Percentiles rank a stretch among this genome's conserved stretches.
phyloP scores from a whole-genome alignment of 441 rosid genomes.

The Lepidium campestre region DNA sequence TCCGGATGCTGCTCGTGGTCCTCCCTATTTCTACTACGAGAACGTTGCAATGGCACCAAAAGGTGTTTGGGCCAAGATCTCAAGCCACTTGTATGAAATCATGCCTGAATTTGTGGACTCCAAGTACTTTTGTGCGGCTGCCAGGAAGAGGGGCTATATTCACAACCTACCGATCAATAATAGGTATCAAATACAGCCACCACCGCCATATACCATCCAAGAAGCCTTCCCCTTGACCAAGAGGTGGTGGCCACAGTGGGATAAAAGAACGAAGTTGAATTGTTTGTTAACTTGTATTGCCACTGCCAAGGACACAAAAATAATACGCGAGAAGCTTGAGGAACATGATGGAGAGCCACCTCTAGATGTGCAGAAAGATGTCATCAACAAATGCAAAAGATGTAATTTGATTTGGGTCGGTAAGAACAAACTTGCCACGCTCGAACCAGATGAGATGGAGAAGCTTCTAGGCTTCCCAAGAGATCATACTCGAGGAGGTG shows the following conservation, averaged over 20 bases:
- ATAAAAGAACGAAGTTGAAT: constrained; percentile 55
- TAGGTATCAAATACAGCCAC: constrained; percentile 55
- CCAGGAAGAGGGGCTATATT: constrained; percentile 75
- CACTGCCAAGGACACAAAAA: constrained; percentile 57
- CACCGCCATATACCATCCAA: constrained; percentile 45
- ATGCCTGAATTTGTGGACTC: constrained; percentile 82
- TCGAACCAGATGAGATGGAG: constrained; percentile 78
- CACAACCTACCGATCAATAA: constrained; percentile 69
- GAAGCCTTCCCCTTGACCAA: constrained; percentile 62
- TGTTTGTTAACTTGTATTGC: constrained; percentile 54
- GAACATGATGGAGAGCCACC: constrained; percentile 42
- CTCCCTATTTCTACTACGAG: constrained; percentile 75
- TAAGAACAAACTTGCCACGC: constrained; percentile 66
- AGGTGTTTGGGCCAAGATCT: constrained; percentile 73
- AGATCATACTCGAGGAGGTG: constrained; percentile 86
- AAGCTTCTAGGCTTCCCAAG: constrained; percentile 78
- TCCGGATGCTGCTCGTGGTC: constrained; percentile 50
- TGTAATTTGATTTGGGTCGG: constrained; percentile 96
- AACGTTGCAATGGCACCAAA: constrained; percentile 71
- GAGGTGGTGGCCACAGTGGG: constrained; percentile 88
- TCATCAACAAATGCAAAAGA: constrained; percentile 49
- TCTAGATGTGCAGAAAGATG: constrained; percentile 32
- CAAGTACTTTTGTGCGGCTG: constrained; percentile 59
- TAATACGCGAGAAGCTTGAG: constrained; percentile 54
- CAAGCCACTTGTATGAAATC: constrained; percentile 47